Percentiles rank a stretch among this genome's conserved stretches.
phyloP scores from a whole-genome alignment of 2,329 filamentous ascomycete genomes.

The Septoria linicola region DNA sequence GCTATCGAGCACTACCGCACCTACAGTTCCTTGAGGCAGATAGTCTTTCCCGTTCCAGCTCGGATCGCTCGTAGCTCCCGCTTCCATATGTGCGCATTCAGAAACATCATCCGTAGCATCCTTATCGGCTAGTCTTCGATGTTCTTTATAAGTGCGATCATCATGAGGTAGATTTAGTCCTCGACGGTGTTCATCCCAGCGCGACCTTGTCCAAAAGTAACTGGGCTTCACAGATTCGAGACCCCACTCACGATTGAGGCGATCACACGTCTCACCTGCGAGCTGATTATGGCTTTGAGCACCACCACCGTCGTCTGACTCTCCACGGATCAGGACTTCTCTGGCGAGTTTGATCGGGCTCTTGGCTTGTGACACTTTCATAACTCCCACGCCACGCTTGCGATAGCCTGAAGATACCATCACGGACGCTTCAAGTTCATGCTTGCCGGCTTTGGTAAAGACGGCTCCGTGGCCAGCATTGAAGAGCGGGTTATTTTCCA shows the following conservation, averaged over 20 bases:
- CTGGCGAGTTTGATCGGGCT: conserved; percentile 76
- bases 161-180: conserved; percentile 52
- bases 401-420: conserved; percentile 74
- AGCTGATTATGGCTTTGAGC: conserved; percentile 71
- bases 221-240: conserved; percentile 65
- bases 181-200: conserved; percentile 74
- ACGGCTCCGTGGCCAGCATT: conserved; percentile 83
- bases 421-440: conserved; percentile 81
- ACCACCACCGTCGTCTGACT: conserved; percentile 58
- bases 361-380: conserved; percentile 69
- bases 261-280: conserved; percentile 66
- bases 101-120: neutral
- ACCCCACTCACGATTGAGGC: conserved; percentile 66
- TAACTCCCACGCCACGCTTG: conserved; percentile 77
- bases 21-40: conserved; percentile 79
- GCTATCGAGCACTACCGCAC: conserved; percentile 77
- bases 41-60: conserved; percentile 63
- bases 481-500: conserved; percentile 80
- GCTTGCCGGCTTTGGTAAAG: conserved; percentile 77
- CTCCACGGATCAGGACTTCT: conserved; percentile 67
- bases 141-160: conserved; percentile 44
- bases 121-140: conserved; percentile 40
- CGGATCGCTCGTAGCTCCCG: neutral
- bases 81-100: too few species aligned
- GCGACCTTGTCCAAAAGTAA: conserved; percentile 76